Evolutionary conservation across 73 alveolate species (phyloP).

Genomic region (Paramecium sonneborni): DNA sequence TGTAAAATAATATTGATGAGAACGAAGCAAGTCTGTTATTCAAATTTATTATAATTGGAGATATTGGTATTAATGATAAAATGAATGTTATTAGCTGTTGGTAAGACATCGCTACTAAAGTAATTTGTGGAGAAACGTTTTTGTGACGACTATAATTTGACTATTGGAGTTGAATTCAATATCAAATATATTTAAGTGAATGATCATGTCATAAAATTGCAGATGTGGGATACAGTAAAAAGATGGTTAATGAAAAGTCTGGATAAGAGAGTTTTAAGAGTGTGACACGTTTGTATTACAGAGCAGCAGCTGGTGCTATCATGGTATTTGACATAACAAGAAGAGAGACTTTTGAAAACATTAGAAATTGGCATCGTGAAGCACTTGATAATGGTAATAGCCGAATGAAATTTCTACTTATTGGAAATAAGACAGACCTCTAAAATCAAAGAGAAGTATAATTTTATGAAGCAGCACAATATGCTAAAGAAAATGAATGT

Average conservation of each 20-base stretch:
- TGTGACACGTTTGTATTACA: slow-evolving; percentile 72
- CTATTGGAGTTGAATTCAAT: slow-evolving; percentile 82
- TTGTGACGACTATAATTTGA: slow-evolving; percentile 68
- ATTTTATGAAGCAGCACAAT: not conserved
- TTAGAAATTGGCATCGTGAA: slow-evolving; percentile 72
- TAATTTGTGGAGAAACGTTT: slow-evolving; percentile 71
- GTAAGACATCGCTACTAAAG: slow-evolving; percentile 70
- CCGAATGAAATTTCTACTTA: slow-evolving; percentile 55
- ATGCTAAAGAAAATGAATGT: slow-evolving; percentile 34
- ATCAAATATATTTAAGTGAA: slow-evolving; percentile 49
- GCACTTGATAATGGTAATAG: slow-evolving; percentile 63
- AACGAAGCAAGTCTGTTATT: slow-evolving; percentile 36
- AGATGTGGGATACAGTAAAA: slow-evolving; percentile 71
- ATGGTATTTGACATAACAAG: slow-evolving; percentile 70
- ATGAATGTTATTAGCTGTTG: slow-evolving; percentile 54
- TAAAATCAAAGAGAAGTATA: not conserved
- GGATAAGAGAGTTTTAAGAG: slow-evolving; percentile 78
- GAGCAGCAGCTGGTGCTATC: slow-evolving; percentile 75
- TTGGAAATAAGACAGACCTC: slow-evolving; percentile 73
- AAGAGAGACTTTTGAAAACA: slow-evolving; percentile 70
- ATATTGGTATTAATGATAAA: slow-evolving; percentile 10
- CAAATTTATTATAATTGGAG: slow-evolving; percentile 82
- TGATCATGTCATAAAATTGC: slow-evolving; percentile 49
- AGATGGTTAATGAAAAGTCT: slow-evolving; percentile 25
- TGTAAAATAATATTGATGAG: slow-evolving; percentile 2